Percentiles rank a stretch among this genome's conserved stretches.
Conservation (phyloP, 106 monocot genomes). For the Allium sativum region DNA sequence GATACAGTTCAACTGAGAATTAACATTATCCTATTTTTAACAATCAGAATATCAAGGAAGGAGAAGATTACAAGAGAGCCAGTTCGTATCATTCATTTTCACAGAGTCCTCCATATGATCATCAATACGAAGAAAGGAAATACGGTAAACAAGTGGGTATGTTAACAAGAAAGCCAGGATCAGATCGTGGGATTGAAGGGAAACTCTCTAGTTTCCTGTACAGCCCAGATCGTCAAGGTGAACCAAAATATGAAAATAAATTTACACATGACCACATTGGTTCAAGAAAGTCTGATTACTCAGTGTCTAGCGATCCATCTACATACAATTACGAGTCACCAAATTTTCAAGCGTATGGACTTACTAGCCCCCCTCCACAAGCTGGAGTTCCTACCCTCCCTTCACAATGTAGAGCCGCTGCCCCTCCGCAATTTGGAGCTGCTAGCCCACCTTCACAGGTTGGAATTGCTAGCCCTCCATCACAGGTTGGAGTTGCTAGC, state of each 20-base stretch:
- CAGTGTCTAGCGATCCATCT: constrained; percentile 54
- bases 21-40: too few relatives aligned
- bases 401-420: too few relatives aligned
- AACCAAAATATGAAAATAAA: constrained; percentile 54
- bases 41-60: constrained; percentile 20
- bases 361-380: constrained; percentile 17
- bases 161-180: constrained; percentile 71
- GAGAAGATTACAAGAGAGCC: constrained; percentile 40
- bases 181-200: constrained; percentile 57
- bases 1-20: too few relatives aligned
- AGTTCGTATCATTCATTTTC: constrained; percentile 65
- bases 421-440: too few relatives aligned
- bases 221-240: constrained; percentile 43
- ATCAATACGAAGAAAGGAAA: constrained; percentile 61
- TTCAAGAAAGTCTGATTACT: constrained; percentile 55
- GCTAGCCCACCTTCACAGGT: constrained; percentile 15
- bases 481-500: constrained; percentile 14
- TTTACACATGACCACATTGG: constrained; percentile 57
- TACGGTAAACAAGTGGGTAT: constrained; percentile 53
- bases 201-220: constrained; percentile 49
- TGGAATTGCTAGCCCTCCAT: constrained; percentile 21
- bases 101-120: constrained; percentile 61
- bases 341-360: constrained; percentile 8
- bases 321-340: constrained; percentile 49
- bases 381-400: neutral